A percentile compares a stretch with the other conserved stretches of the same genome.
Evolutionary conservation across 495 filamentous ascomycete genomes (phyloP).

Genomic region (Delitschia confertaspora): DNA sequence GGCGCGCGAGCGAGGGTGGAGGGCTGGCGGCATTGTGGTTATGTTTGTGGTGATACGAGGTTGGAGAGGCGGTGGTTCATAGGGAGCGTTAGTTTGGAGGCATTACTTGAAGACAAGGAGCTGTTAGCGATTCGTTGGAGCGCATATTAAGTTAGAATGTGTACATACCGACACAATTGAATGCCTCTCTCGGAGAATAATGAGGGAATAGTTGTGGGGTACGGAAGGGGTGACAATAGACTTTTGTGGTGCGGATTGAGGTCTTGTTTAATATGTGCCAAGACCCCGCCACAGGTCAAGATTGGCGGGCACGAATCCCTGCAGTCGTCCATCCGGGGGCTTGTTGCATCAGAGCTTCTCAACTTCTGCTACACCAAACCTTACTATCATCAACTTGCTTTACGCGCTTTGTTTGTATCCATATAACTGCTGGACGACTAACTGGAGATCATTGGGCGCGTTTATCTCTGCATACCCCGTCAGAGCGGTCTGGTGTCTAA

Average conservation of each 20-base stretch:
- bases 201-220: neutral
- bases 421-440: no score
- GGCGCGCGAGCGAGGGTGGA: conserved; percentile 84
- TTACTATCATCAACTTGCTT: conserved; percentile 4
- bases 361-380: conserved; percentile 9
- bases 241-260: neutral
- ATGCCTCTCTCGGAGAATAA: neutral
- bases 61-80: conserved; percentile 1
- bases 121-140: conserved; percentile 1
- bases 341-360: neutral
- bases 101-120: conserved; percentile 9
- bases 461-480: no score
- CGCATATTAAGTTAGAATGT: neutral
- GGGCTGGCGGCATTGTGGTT: conserved; percentile 68
- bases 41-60: neutral
- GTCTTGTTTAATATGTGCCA: no score
- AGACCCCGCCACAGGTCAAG: no score
- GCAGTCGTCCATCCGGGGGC: no score
- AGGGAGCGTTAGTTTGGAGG: neutral
- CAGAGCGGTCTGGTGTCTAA: no score
- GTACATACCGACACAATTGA: conserved; percentile 20
- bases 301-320: no score
- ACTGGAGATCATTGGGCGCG: no score
- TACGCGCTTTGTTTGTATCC: no score
- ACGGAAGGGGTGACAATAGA: neutral